phyloP scores from a whole-genome alignment of 345 rosid genomes.

The Syzygium oleosum region DNA sequence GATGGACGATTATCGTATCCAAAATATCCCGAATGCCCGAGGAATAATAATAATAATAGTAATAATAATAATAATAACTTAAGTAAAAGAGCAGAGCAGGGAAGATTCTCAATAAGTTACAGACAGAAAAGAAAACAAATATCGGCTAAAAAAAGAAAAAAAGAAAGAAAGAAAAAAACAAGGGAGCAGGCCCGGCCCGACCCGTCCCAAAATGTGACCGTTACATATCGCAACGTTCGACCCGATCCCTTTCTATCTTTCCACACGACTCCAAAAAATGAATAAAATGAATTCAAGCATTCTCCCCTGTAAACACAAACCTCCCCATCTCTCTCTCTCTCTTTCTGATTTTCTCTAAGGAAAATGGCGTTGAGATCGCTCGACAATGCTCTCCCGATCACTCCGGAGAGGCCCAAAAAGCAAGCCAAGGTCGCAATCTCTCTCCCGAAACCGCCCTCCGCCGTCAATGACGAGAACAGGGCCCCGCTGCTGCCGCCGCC shows the following conservation, averaged over 20 bases:
- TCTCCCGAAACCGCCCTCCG: constrained; percentile 13
- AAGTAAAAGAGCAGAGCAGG: not conserved
- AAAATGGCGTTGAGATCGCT: constrained; percentile 79
- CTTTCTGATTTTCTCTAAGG: not conserved
- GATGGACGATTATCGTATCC: fast-evolving
- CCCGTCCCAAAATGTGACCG: not conserved
- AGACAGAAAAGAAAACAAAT: not conserved
- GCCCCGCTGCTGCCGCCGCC: constrained; percentile 17
- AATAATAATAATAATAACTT: not conserved
- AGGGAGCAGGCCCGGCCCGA: not conserved
- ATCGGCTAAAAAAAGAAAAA: not conserved
- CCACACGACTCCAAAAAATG: not conserved
- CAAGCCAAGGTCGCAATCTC: constrained; percentile 31
- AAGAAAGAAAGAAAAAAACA: not conserved
- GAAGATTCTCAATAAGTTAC: not conserved
- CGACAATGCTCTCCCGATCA: constrained; percentile 61
- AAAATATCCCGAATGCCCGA: not conserved
- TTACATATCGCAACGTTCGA: not conserved
- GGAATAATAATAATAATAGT: not conserved
- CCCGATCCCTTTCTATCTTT: not conserved
- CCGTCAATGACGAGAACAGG: constrained; percentile 52
- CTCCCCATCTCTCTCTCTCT: not conserved
- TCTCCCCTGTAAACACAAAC: not conserved
- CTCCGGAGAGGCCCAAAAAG: constrained; percentile 60
- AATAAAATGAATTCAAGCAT: not conserved